Evolutionary conservation across 2,329 filamentous ascomycete species (phyloP).

Genomic region (Colletotrichum sp.): DNA sequence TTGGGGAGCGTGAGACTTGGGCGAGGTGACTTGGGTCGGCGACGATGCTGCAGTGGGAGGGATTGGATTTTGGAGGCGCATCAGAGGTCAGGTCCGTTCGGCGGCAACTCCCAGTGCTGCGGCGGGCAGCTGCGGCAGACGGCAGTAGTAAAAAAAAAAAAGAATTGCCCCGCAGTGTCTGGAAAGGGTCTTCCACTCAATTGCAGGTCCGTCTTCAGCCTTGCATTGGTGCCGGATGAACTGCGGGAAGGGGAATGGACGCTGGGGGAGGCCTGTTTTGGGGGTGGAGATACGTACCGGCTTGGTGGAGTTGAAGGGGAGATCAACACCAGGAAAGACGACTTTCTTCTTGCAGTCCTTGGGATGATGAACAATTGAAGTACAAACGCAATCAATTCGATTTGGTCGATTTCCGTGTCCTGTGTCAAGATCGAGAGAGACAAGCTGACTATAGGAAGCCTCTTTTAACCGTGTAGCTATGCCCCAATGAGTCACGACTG

Average conservation of each 20-base stretch:
- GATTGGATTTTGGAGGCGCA: neutral
- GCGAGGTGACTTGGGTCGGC: conserved; percentile 19
- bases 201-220: neutral
- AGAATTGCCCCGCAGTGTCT: neutral
- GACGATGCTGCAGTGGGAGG: conserved; percentile 16
- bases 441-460: neutral
- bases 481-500: neutral
- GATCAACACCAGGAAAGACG: neutral
- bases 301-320: neutral
- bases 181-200: neutral
- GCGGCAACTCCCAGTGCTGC: neutral
- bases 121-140: neutral
- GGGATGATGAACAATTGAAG: neutral
- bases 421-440: accelerated
- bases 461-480: neutral
- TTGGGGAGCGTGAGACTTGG: neutral
- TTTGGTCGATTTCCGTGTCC: neutral
- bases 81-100: neutral
- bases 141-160: neutral
- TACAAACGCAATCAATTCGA: neutral
- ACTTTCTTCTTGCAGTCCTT: neutral
- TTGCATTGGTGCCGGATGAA: conserved; percentile 6
- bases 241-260: neutral
- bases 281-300: neutral
- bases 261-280: neutral